Evolutionary conservation across 306 rosid genomes (phyloP), one percentile per base, ranked within the genome.

Genomic region (Cotoneaster glaucophyllus): DNA sequence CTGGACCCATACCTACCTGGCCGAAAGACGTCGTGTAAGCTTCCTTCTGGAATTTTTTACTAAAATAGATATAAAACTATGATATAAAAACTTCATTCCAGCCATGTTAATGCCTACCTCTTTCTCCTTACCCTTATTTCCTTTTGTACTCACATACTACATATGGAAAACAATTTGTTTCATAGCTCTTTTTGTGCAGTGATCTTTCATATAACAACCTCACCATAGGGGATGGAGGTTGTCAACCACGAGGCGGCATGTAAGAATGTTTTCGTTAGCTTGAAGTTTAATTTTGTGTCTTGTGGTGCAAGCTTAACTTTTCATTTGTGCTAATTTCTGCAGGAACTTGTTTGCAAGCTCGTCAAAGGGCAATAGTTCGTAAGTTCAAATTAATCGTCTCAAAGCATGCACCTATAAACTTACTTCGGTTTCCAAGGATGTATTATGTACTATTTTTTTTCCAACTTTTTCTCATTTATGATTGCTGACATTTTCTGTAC

Each of bases 121-220:
- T 39, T 39, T 39, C 43, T 39, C 43, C 43, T 39, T 9, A 39
- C 14, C 54, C 54, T 50, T 50, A 50, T 15, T 50, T 50, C 53
- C 17, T 69, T 8, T 45, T 58, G 24, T 6, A 21, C 61, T 80
- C 54, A 17, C 68, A 26, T 64, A 32, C 53, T 48, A 15, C 34
- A 2, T 69, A 44, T 64, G 39, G 26, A 39, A 39, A 39, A 39
- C 11, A 39, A 39, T 39, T 39, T 39, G 10, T 69, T 69, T 64
- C 43, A 15, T 65, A 9, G 65, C 44, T 57, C 4, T 57, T 75
- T 61, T 74, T 72, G 21, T n/a, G 21, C 81, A 89, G 88, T 21
- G 92, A 87, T 73, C 75, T 90, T 64, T 86, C 93, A 24, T 86
- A 81, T 48, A 92, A 92, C 82, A 81, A 82, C 66, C 77, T 92